Evolutionary conservation across 2,329 filamentous ascomycete species (phyloP), one percentile per base, ranked within the genome.

Genomic region (Colletotrichum sp.): DNA sequence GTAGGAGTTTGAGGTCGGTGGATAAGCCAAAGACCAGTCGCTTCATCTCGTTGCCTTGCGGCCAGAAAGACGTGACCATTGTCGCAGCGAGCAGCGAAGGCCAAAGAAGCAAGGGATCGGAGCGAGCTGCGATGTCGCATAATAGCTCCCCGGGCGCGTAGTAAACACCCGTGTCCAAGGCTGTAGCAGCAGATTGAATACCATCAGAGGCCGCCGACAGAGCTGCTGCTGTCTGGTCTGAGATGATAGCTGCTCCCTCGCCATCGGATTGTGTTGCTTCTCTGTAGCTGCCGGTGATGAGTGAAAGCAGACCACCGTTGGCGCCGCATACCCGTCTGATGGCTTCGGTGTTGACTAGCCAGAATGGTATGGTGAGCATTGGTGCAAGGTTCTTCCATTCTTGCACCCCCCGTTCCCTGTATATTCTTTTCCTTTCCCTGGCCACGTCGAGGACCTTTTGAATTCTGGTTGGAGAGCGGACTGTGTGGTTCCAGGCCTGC

Each of bases 111-210:
- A 72, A 87, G 88, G 91, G 89, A 76, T 92, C 91, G 36, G 88
- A 52, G 44, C 44, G 83, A 34, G 80, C 87, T 8, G 87, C 88
- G 28, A 92, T 85, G 78, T 92, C 88, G 3, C 86, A 83, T 79
- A 92, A 91, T 90, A 90, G 92, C 18, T 92, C 83, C 55, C 85
- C 86, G 30, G 90, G 90, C 7, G 88, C 90, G 0, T 87, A 84
- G 1, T 84, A 79, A n/a, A 92, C 79, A 2, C 85, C 69, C 9
- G 65, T 30, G 24, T 75, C 75, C 21, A 67, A 39, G 82, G 59
- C 89, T 82, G 49, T 83, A 78, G 70, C 83, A 77, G 72, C 77
- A 77, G 69, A 79, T 78, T 78, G 70, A 8, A 71, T 65, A 24
- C 81, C 75, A 6, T 79, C 78, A 15, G 80, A 80, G 4, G 74